These are phyloP conservation scores for Neurospora tetrasperma DNA, from an alignment of 495 filamentous ascomycete species.

Conservation along the genomic window DNA sequence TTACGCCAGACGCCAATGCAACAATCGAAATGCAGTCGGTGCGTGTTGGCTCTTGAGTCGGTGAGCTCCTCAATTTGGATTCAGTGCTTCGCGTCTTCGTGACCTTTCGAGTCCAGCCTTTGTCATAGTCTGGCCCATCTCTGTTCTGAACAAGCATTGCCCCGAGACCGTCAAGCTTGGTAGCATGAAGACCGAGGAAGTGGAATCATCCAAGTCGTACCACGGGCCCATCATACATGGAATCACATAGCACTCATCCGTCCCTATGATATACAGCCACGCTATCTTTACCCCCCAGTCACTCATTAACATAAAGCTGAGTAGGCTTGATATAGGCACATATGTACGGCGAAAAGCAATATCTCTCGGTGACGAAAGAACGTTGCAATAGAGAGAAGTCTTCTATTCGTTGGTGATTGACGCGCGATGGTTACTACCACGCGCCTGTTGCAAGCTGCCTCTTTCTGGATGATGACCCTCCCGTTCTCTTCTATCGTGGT, in stretches of 20 bases:
- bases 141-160: not conserved
- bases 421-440: not conserved
- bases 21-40: not conserved
- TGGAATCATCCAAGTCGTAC: not conserved
- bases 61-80: not conserved
- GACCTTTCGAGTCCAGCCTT: not conserved
- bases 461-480: not conserved
- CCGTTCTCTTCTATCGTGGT: not conserved
- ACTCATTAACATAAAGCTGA: not conserved
- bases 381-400: not conserved
- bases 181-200: not conserved
- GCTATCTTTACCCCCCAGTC: not conserved
- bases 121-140: not conserved
- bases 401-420: not conserved
- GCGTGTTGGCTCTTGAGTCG: not conserved
- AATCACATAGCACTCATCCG: not conserved
- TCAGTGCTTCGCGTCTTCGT: not conserved
- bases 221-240: not conserved
- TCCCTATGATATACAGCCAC: not conserved
- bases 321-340: not conserved
- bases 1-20: not conserved
- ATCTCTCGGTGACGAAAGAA: not conserved
- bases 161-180: not conserved
- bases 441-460: not conserved
- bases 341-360: not conserved